A percentile compares a stretch with the other conserved stretches of the same genome.
Conservation (phyloP, 2,329 filamentous ascomycete species). For the Neonectria coccinea region DNA sequence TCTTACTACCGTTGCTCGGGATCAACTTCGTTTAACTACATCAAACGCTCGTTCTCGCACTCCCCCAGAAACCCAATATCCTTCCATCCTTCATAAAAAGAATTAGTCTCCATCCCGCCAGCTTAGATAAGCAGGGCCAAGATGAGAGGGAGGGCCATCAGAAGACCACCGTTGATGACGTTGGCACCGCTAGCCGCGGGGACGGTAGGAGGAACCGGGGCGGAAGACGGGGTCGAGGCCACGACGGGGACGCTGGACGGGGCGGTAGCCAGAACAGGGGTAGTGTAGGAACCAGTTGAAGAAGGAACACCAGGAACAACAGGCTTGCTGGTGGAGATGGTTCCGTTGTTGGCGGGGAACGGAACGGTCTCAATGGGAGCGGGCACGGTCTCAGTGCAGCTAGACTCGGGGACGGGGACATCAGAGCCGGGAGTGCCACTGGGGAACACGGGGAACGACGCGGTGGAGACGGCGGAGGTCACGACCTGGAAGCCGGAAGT, state of each 20-base stretch:
- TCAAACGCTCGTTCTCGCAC: too few species aligned
- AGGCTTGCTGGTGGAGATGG: slow-evolving; percentile 18
- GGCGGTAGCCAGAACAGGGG: background rate
- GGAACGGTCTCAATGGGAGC: slow-evolving; percentile 24
- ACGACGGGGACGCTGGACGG: background rate
- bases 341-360: slow-evolving; percentile 35
- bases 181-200: slow-evolving; percentile 30
- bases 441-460: background rate
- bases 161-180: slow-evolving; percentile 25
- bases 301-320: slow-evolving; percentile 21
- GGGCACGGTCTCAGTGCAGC: slow-evolving; percentile 15
- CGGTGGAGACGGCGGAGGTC: background rate
- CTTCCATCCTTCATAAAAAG: too few species aligned
- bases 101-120: background rate
- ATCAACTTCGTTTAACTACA: too few species aligned
- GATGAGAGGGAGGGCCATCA: slow-evolving; percentile 31
- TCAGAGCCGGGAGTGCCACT: background rate
- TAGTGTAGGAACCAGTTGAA: background rate
- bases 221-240: slow-evolving; percentile 14
- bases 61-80: too few species aligned
- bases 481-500: slow-evolving; percentile 20
- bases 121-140: slow-evolving; percentile 29
- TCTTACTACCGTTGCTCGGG: too few species aligned
- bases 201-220: slow-evolving; percentile 12
- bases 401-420: slow-evolving; percentile 9